Evolutionary conservation across 306 rosid genomes (phyloP), one percentile per base, ranked within the genome.

Genomic region (cucumber (Cucumis sativus)): DNA sequence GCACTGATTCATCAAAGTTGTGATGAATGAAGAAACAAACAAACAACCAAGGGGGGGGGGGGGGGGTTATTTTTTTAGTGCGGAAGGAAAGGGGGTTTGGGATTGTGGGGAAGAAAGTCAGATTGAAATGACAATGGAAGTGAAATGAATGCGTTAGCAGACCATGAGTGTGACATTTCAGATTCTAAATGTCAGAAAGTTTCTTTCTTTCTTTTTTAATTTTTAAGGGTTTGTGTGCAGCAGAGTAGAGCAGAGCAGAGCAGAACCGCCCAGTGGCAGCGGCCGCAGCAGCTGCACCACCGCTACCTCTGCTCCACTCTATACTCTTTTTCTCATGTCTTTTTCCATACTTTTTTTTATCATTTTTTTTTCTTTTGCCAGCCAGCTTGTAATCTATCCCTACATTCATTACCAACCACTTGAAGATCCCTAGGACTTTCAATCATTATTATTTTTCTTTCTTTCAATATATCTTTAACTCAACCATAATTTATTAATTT

Each of bases 101-200:
- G 82, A 72, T 68, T 49, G 58, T 72, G 79, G 72, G 33, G 78
- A 28, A 74, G 82, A 74, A 39, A 79, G 82, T 85, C 80, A 85
- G 86, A 76, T 20, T 85, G 92, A 91, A 85, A 88, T 85, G 92
- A 89, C 91, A 85, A 73, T 79, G 88, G 80, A 84, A 82, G 54
- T 82, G 84, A 83, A 74, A 76, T 86, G 82, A 91, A 94, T 87
- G 88, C 88, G 21, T 52, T 52, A 79, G 82, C 88, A 84, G 91
- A 82, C 88, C 88, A 65, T 89, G 91, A 89, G 78, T 79, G 91
- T 89, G 99, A 95, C 98, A 88, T 95, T 86, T 95, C 99, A 89
- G 93, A 95, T 91, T 95, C 99, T 92, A 49, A 86, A 78, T 79
- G 97, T 90, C 96, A 95, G 91, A 81, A 71, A 71, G 35, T 8